These are phyloP conservation scores for Tetradesmus lagerheimii DNA, from an alignment of 139 green algal species.

Conservation along the genomic window DNA sequence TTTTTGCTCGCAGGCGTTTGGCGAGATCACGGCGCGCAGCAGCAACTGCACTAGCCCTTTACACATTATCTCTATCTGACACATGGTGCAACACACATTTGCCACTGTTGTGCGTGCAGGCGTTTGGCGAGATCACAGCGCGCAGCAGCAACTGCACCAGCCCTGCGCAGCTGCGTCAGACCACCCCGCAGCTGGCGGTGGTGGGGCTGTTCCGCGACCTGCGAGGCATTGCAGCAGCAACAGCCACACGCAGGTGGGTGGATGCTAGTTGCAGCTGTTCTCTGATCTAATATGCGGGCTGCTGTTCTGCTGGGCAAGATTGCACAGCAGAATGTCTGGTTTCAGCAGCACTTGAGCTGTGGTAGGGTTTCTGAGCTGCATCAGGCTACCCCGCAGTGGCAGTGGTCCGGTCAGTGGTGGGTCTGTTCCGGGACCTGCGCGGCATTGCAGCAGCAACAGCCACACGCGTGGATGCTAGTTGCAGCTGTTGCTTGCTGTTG, in stretches of 20 bases:
- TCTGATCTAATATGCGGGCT: too few relatives aligned
- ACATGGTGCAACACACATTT: too few relatives aligned
- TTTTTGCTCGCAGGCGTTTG: not conserved
- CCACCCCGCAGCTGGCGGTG: conserved; percentile 75
- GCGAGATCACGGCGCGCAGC: conserved; percentile 36
- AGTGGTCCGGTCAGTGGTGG: conserved; percentile 81
- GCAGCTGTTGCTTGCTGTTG: too few relatives aligned
- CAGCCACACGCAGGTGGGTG: conserved; percentile 73
- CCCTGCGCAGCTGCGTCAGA: conserved; percentile 60
- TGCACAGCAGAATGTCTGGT: too few relatives aligned
- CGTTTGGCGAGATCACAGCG: conserved; percentile 14
- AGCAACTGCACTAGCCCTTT: conserved; percentile 50
- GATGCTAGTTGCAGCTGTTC: too few relatives aligned
- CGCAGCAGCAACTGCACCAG: conserved; percentile 53
- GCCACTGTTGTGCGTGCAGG: not conserved
- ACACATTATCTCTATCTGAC: not conserved
- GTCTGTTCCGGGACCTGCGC: conserved; percentile 94
- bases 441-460: conserved; percentile 93
- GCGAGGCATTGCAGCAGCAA: conserved; percentile 91
- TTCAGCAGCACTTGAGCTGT: too few relatives aligned
- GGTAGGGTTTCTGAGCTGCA: too few relatives aligned
- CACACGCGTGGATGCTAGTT: conserved; percentile 55
- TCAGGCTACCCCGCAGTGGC: conserved; percentile 69
- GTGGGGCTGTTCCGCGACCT: conserved; percentile 95
- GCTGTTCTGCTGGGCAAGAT: conserved; percentile 61